phyloP scores from a whole-genome alignment of 1,284 basidiomycete genomes.

The Ustilago trichophora region DNA sequence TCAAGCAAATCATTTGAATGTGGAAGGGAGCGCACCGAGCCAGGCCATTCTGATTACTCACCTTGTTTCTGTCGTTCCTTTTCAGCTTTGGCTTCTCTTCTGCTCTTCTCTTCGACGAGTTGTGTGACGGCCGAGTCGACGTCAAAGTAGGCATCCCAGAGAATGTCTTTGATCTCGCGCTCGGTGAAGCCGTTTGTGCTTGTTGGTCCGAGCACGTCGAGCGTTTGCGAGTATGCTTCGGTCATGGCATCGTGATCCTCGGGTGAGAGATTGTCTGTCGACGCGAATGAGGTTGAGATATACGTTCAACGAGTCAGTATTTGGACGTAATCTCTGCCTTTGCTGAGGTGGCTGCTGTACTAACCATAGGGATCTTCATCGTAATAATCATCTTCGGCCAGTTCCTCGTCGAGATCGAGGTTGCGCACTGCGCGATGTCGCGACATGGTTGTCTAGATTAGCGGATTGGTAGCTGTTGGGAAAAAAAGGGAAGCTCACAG shows the following conservation, averaged over 20 bases:
- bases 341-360: too few relatives aligned
- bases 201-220: slow-evolving; percentile 53
- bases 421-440: slow-evolving; percentile 87
- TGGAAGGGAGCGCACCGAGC: slow-evolving; percentile 28
- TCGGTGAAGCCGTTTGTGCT: slow-evolving; percentile 56
- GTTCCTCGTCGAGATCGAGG: slow-evolving; percentile 81
- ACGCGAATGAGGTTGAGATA: not conserved
- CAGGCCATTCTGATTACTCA: slow-evolving; percentile 25
- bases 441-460: slow-evolving; percentile 63
- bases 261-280: slow-evolving; percentile 52
- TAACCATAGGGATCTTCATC: slow-evolving; percentile 55
- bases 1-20: slow-evolving; percentile 8
- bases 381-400: slow-evolving; percentile 73
- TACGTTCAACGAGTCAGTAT: too few relatives aligned
- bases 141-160: slow-evolving; percentile 92
- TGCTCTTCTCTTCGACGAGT: slow-evolving; percentile 68
- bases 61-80: slow-evolving; percentile 51
- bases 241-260: slow-evolving; percentile 57
- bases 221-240: slow-evolving; percentile 44
- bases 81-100: slow-evolving; percentile 48
- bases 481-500: too few relatives aligned
- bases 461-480: too few relatives aligned
- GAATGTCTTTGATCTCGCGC: slow-evolving; percentile 75
- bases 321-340: too few relatives aligned
- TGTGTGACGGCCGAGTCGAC: slow-evolving; percentile 79